Conservation (phyloP, 2,329 filamentous ascomycete species). For the Fusarium agapanthi region DNA sequence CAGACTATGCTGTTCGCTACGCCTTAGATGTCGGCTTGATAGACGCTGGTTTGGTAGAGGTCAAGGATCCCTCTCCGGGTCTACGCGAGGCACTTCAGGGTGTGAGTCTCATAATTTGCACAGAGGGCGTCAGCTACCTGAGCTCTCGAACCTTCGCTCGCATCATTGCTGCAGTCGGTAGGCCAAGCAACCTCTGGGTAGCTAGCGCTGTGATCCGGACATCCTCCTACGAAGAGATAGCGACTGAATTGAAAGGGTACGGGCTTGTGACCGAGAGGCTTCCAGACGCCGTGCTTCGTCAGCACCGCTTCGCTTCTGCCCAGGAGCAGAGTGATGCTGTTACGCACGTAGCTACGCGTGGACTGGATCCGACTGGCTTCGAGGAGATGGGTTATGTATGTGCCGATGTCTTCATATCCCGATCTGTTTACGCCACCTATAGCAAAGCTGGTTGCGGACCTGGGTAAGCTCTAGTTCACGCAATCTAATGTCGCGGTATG, state of each 20-base stretch:
- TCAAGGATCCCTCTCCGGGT: background rate
- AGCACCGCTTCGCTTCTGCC: background rate
- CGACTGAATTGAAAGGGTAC: background rate
- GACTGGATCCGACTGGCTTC: background rate
- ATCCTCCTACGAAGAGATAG: background rate
- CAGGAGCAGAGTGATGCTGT: background rate
- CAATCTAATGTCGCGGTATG: background rate
- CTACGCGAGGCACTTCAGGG: accelerated
- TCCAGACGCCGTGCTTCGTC: background rate
- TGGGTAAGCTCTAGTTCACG: background rate
- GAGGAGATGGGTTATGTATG: background rate
- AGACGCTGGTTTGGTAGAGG: background rate
- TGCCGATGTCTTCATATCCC: background rate
- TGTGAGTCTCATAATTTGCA: background rate
- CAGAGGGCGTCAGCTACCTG: background rate
- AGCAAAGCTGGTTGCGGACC: background rate
- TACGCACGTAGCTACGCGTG: background rate
- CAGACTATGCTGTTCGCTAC: background rate
- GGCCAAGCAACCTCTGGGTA: background rate
- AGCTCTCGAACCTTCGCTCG: background rate
- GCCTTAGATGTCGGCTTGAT: background rate
- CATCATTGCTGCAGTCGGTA: background rate
- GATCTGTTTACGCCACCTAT: background rate
- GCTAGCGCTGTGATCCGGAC: background rate
- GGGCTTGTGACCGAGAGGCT: background rate